phyloP scores from a whole-genome alignment of 805 yeast genomes.

The Wickerhamiella parazyma region DNA sequence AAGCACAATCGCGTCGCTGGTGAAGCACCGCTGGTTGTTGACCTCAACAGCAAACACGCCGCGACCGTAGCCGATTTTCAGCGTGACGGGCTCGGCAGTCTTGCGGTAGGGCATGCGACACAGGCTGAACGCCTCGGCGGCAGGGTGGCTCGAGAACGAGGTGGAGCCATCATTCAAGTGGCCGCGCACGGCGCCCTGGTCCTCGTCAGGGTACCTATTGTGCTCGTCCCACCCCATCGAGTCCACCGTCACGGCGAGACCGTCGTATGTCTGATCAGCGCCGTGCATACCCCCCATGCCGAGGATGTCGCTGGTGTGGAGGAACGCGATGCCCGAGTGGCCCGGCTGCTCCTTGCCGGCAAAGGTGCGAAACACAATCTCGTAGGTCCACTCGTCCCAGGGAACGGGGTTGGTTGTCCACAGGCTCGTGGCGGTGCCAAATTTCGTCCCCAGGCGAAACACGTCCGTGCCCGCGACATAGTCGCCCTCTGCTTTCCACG shows the following conservation, averaged over 20 bases:
- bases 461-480: slow-evolving; percentile 11
- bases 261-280: slow-evolving; percentile 28
- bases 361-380: slow-evolving; percentile 21
- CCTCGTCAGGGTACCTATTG: slow-evolving; percentile 14
- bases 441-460: slow-evolving; percentile 14
- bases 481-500: slow-evolving; percentile 14
- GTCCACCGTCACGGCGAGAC: slow-evolving; percentile 29
- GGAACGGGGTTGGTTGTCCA: slow-evolving; percentile 24
- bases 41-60: slow-evolving; percentile 26
- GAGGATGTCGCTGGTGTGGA: slow-evolving; percentile 24
- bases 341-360: slow-evolving; percentile 24
- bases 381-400: slow-evolving; percentile 26
- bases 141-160: slow-evolving; percentile 18
- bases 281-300: slow-evolving; percentile 28
- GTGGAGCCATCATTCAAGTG: slow-evolving; percentile 29
- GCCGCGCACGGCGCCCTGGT: slow-evolving; percentile 26
- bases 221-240: slow-evolving; percentile 20
- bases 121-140: slow-evolving; percentile 25
- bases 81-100: slow-evolving; percentile 20
- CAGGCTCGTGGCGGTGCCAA: slow-evolving; percentile 21
- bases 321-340: slow-evolving; percentile 27
- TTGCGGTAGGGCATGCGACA: slow-evolving; percentile 28
- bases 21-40: slow-evolving; percentile 28
- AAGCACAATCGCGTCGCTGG: slow-evolving; percentile 23
- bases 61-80: slow-evolving; percentile 24